A percentile compares a stretch with the other conserved stretches of the same genome.
Conservation (phyloP, 768 basidiomycete genomes). For the Boletus pseudo-olivaceus region DNA sequence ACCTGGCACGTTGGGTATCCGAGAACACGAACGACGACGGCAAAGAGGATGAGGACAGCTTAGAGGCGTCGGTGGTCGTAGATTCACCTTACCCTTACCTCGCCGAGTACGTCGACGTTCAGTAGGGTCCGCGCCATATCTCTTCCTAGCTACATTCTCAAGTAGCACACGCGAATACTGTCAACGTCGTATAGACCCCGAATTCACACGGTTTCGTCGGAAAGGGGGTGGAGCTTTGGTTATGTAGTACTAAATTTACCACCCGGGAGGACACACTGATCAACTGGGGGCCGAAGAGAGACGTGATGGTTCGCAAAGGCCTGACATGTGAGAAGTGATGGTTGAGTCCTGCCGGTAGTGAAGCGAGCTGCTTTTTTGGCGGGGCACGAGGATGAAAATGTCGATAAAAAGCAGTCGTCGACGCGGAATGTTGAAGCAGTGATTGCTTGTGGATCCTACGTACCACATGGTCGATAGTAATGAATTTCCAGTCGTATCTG, state of each 20-base stretch:
- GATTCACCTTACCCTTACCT: conserved; percentile 14
- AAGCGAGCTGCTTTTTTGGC: not conserved
- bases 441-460: not conserved
- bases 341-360: not conserved
- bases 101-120: conserved; percentile 7
- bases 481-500: not conserved
- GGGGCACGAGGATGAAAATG: not conserved
- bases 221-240: not conserved
- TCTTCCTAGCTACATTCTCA: not conserved
- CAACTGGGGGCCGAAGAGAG: not conserved
- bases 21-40: not conserved
- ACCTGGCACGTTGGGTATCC: not conserved
- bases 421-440: not conserved
- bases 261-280: not conserved
- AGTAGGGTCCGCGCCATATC: not conserved
- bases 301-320: not conserved
- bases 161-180: not conserved
- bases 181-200: not conserved
- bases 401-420: not conserved
- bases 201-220: conserved; percentile 8
- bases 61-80: conserved; percentile 8
- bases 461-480: not conserved
- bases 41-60: not conserved
- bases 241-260: not conserved
- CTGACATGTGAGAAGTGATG: not conserved